These are phyloP conservation scores for Tylopilus felleus DNA, from an alignment of 768 basidiomycete genomes.

Conservation along the genomic window DNA sequence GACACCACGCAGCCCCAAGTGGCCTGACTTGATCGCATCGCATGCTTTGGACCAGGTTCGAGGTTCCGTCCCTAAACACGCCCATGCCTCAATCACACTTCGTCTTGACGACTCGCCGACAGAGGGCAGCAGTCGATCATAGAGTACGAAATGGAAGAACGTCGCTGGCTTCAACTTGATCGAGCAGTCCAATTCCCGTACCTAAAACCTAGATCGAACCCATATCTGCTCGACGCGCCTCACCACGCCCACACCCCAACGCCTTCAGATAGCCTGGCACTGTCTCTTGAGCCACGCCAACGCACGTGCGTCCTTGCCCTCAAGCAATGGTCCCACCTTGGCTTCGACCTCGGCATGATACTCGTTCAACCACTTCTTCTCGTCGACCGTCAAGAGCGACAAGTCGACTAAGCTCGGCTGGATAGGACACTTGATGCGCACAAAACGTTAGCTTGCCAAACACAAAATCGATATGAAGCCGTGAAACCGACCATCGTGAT, in stretches of 20 bases:
- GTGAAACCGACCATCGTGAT: constrained; percentile 72
- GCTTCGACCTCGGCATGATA: constrained; percentile 71
- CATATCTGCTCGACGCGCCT: too few species aligned
- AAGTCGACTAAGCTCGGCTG: constrained; percentile 77
- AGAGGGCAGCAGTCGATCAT: background rate
- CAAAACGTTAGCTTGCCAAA: background rate
- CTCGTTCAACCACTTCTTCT: constrained; percentile 76
- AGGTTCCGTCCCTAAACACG: background rate
- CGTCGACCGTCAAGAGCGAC: constrained; percentile 57
- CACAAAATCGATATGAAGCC: background rate
- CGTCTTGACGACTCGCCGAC: background rate
- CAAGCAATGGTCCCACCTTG: constrained; percentile 58
- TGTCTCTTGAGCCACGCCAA: constrained; percentile 22
- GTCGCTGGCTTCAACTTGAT: background rate
- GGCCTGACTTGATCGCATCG: background rate
- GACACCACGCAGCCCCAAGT: too few species aligned
- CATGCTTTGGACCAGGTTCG: background rate
- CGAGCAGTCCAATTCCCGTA: background rate
- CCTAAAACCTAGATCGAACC: background rate
- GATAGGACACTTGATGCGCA: constrained; percentile 61
- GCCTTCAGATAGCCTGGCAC: constrained; percentile 13
- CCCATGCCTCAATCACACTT: background rate
- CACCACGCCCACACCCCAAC: background rate
- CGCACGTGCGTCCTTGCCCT: constrained; percentile 30
- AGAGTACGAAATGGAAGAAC: background rate